These are phyloP conservation scores for Penicillium simplicissimum DNA, from an alignment of 495 filamentous ascomycete genomes.

Conservation along the genomic window DNA sequence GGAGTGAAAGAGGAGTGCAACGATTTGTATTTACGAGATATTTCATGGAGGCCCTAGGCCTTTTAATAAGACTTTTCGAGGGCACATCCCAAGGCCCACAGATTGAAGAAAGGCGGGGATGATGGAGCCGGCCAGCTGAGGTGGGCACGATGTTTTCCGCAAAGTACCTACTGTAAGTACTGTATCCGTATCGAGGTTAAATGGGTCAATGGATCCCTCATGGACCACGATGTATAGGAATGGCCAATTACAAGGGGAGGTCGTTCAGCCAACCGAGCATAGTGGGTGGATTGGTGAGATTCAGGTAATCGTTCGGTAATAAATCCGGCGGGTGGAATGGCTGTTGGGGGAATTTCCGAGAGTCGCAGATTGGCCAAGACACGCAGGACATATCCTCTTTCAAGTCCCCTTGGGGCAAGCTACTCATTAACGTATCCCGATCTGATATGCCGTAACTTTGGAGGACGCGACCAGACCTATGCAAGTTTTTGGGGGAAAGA, in stretches of 20 bases:
- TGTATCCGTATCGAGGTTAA: too few relatives aligned
- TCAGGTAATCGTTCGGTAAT: slow-evolving; percentile 24
- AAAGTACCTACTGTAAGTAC: too few relatives aligned
- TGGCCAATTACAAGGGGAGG: slow-evolving; percentile 10
- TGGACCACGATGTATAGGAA: slow-evolving; percentile 3
- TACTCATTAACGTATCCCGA: too few relatives aligned
- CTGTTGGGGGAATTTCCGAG: neutral
- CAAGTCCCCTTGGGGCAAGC: too few relatives aligned
- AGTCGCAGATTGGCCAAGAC: neutral
- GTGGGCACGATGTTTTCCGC: neutral
- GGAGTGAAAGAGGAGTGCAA: neutral
- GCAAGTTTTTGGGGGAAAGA: too few relatives aligned
- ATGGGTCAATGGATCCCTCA: slow-evolving; percentile 4
- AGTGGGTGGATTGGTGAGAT: slow-evolving; percentile 25
- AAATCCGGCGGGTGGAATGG: slow-evolving; percentile 2
- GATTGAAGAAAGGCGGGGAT: slow-evolving; percentile 11
- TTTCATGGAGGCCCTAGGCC: neutral
- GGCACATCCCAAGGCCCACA: neutral
- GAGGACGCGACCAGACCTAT: too few relatives aligned
- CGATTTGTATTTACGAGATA: slow-evolving; percentile 8
- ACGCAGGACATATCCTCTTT: neutral
- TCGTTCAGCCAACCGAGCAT: neutral
- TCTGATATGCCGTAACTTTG: too few relatives aligned
- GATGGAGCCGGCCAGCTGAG: slow-evolving; percentile 8
- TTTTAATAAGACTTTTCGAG: neutral